Evolutionary conservation across 768 basidiomycete genomes (phyloP).

Genomic region (Dioszegia hungarica): DNA sequence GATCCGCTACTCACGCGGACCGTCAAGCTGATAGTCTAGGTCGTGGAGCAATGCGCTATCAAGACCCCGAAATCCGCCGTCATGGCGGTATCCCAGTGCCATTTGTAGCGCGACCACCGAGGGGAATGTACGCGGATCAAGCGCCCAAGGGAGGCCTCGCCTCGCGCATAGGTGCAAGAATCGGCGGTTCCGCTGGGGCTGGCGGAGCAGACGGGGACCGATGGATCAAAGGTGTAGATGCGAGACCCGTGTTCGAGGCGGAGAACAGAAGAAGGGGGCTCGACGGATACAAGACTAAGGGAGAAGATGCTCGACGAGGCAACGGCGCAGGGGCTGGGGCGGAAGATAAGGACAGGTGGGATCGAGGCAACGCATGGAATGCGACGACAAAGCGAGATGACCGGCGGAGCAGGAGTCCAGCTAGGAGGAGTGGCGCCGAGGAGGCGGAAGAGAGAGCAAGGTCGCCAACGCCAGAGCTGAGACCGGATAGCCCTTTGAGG

Average conservation of each 20-base stretch:
- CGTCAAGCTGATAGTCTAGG: slow-evolving; percentile 23
- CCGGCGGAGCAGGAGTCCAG: not conserved
- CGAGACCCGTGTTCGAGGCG: slow-evolving; percentile 4
- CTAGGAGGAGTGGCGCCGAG: too few relatives aligned
- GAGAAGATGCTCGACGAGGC: slow-evolving; percentile 1
- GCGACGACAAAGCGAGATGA: slow-evolving; percentile 14
- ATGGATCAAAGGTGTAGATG: slow-evolving; percentile 25
- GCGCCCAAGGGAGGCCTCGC: not conserved
- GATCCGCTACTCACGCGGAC: too few relatives aligned
- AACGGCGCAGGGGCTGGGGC: not conserved
- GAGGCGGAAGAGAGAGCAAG: not conserved
- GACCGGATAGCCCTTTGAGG: slow-evolving; percentile 18
- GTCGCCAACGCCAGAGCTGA: not conserved
- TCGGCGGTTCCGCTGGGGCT: not conserved
- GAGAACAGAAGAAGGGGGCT: slow-evolving; percentile 4
- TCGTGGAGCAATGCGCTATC: slow-evolving; percentile 45
- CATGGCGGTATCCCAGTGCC: slow-evolving; percentile 19
- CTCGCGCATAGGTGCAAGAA: not conserved
- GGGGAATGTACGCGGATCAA: not conserved
- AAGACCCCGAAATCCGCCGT: slow-evolving; percentile 36
- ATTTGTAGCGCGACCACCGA: not conserved
- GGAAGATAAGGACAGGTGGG: slow-evolving; percentile 11
- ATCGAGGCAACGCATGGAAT: slow-evolving; percentile 10
- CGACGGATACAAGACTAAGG: slow-evolving; percentile 10
- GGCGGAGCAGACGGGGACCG: not conserved